A percentile compares a stretch with the other conserved stretches of the same genome.
Evolutionary conservation across 2,329 filamentous ascomycete species (phyloP).

Genomic region (Penicillium freii): DNA sequence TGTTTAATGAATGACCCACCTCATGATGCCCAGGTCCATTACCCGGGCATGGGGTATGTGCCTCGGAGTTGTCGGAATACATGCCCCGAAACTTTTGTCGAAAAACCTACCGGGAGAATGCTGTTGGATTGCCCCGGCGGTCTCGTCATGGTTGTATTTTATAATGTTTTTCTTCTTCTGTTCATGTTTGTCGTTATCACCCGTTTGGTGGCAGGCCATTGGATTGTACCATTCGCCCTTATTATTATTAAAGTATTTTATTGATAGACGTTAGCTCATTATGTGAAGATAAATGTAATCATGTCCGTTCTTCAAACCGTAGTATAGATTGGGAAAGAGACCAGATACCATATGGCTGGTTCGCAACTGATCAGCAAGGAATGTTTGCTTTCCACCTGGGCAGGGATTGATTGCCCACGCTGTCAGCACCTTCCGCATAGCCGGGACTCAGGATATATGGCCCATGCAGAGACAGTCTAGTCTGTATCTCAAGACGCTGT

Average conservation of each 20-base stretch:
- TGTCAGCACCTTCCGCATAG: background rate
- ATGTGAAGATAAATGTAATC: constrained; percentile 26
- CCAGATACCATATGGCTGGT: background rate
- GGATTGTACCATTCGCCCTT: constrained; percentile 16
- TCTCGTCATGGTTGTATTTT: constrained; percentile 24
- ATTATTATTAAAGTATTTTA: constrained; percentile 19
- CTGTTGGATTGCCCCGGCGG: constrained; percentile 10
- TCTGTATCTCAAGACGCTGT: background rate
- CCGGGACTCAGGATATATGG: background rate
- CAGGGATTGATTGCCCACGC: background rate
- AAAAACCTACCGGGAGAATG: constrained; percentile 5
- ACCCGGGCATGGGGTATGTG: constrained; percentile 22
- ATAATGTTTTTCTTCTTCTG: constrained; percentile 28
- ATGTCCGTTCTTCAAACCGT: background rate
- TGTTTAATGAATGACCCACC: constrained; percentile 30
- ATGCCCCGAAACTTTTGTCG: constrained; percentile 10
- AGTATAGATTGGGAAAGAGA: background rate
- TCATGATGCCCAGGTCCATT: constrained; percentile 24
- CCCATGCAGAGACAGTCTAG: background rate
- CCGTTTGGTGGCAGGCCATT: constrained; percentile 22
- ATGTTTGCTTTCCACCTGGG: background rate
- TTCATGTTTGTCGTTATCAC: constrained; percentile 30
- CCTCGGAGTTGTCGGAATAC: constrained; percentile 13
- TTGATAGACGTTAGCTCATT: constrained; percentile 18
- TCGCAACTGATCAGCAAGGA: background rate